Evolutionary conservation across 1,139 yeast species (phyloP).

Genomic region (Nakaseomyces sp.): DNA sequence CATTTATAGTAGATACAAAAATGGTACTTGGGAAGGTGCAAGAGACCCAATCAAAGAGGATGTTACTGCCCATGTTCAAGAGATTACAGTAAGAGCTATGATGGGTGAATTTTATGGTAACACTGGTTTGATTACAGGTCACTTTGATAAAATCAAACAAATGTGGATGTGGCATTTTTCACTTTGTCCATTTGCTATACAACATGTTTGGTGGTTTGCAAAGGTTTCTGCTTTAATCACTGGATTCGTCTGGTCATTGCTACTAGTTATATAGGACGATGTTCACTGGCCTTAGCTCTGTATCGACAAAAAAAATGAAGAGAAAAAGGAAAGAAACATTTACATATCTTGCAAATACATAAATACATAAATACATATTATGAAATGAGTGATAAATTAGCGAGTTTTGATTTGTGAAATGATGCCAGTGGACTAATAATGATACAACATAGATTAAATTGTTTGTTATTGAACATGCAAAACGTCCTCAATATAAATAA

Average conservation of each 20-base stretch:
- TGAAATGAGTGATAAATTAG: no score
- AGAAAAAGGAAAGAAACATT: no score
- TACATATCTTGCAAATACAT: no score
- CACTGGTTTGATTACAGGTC: constrained; percentile 75
- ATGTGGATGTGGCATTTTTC: constrained; percentile 62
- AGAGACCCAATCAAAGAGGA: constrained; percentile 28
- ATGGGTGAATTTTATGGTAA: constrained; percentile 96
- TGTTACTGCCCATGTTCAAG: constrained; percentile 43
- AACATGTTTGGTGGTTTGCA: constrained; percentile 93
- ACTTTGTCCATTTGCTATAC: constrained; percentile 76
- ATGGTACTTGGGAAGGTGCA: constrained; percentile 49
- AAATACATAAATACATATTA: no score
- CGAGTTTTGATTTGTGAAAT: no score
- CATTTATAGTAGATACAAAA: constrained; percentile 43
- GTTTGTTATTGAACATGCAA: background rate
- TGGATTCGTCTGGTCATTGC: constrained; percentile 23
- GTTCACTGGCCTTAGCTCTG: no score
- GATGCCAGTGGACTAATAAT: no score
- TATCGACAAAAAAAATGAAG: no score
- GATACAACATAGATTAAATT: background rate
- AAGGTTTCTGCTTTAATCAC: constrained; percentile 48
- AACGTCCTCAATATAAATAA: background rate
- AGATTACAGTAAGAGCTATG: constrained; percentile 81
- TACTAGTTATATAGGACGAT: constrained; percentile 10
- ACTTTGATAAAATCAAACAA: constrained; percentile 35